phyloP scores from a whole-genome alignment of 1,284 basidiomycete genomes.

The Inonotus obliquus region DNA sequence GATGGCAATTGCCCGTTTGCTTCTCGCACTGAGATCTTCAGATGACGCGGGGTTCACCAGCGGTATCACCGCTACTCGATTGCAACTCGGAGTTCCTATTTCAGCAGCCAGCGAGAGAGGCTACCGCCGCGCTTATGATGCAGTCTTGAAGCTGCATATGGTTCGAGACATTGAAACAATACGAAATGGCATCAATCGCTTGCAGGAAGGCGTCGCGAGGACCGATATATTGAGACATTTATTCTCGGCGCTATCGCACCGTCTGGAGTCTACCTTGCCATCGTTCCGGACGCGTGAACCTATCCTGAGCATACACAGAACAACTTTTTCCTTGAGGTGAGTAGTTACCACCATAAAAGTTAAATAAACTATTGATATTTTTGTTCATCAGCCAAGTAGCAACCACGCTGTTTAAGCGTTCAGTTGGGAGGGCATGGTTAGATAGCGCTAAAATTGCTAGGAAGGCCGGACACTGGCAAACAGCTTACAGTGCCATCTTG shows the following conservation, averaged over 20 bases:
- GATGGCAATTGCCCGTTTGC: conserved; percentile 75
- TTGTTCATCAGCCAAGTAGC: conserved; percentile 25
- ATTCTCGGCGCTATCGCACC: conserved; percentile 47
- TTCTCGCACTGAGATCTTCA: conserved; percentile 73
- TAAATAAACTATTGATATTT: conserved; percentile 4
- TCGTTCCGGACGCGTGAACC: conserved; percentile 92
- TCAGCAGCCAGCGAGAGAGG: conserved; percentile 74
- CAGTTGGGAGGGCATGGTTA: conserved; percentile 87
- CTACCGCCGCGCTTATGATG: conserved; percentile 86
- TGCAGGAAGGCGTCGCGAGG: conserved; percentile 18
- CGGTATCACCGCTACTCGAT: conserved; percentile 66
- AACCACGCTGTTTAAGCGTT: conserved; percentile 40
- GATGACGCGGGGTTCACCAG: conserved; percentile 41
- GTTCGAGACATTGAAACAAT: conserved; percentile 87
- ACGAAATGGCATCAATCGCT: conserved; percentile 36
- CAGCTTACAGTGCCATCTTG: conserved; percentile 93
- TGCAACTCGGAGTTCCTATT: conserved; percentile 76
- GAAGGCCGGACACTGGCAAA: conserved; percentile 94
- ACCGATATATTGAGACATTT: conserved; percentile 36
- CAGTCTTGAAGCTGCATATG: conserved; percentile 83
- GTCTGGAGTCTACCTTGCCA: conserved; percentile 78
- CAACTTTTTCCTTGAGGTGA: conserved; percentile 76
- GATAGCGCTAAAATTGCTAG: conserved; percentile 92
- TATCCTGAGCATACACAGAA: conserved; percentile 85
- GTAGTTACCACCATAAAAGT: conserved; percentile 20